These are phyloP conservation scores for Globisporangium alternatum DNA, from an alignment of 352 stramenopile genomes.

Conservation along the genomic window DNA sequence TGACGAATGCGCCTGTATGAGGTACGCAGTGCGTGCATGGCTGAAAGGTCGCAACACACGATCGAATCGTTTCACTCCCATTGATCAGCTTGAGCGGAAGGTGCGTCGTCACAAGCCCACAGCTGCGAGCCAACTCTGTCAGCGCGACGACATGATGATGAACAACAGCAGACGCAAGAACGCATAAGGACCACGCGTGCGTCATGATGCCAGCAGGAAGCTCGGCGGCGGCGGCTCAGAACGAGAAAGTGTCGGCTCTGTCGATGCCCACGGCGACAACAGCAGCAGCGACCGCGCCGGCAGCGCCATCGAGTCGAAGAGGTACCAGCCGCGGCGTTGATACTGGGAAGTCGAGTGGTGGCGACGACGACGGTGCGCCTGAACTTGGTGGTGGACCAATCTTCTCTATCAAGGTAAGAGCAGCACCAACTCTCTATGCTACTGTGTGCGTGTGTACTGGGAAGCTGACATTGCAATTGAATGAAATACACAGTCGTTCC, in stretches of 20 bases:
- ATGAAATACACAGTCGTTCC: slow-evolving; percentile 27
- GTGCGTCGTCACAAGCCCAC: background rate
- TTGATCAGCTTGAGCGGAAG: too few species aligned
- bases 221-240: background rate
- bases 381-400: slow-evolving; percentile 3
- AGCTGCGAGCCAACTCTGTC: background rate
- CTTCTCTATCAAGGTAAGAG: slow-evolving; percentile 13
- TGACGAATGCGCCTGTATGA: too few species aligned
- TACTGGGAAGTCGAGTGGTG: background rate
- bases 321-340: background rate
- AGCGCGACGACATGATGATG: background rate
- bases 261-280: slow-evolving; percentile 1
- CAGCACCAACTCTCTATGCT: background rate
- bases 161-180: background rate
- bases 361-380: background rate
- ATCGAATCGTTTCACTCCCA: too few species aligned
- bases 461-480: background rate
- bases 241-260: slow-evolving; percentile 10
- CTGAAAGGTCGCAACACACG: too few species aligned
- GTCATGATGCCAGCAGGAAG: background rate
- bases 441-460: too few species aligned
- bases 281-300: background rate
- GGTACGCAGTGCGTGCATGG: too few species aligned
- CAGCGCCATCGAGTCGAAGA: background rate
- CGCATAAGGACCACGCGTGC: background rate